Base-by-base conservation (phyloP, 2,329 filamentous ascomycete species). In the Coccinonectria pachysandricola region DNA sequence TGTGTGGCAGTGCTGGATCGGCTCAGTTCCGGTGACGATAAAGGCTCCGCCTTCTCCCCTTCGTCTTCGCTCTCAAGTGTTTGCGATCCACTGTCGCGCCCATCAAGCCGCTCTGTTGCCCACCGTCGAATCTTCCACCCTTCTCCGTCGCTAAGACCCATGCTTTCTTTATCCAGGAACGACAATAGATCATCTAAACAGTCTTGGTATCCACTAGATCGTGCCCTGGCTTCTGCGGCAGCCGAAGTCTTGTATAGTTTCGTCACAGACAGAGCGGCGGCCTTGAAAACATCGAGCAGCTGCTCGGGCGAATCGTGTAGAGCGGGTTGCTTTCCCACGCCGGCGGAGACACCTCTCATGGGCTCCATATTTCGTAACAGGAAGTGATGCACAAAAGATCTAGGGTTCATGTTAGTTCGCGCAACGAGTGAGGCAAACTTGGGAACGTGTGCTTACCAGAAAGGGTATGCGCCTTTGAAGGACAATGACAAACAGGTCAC, bases 211-310 rank as follows among this genome's bases (percentile, higher is more conserved):
- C 91, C 91, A 19, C 87, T 79, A 26, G 72, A 61, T 25, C 83
- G 75, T 23, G 85, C 76, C 45, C 78, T 77, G 25, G 78, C 68
- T 51, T 91, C 78, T 24, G 83, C 81, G 16, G 75, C 67, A 8
- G 83, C 79, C 3, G 88, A 88, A 19, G 79, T 87, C 58, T 94
- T 95, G 63, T 96, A 96, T 9, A 98, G 75, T 48, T 92, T 94
- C 24, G 91, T 96, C 29, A 96, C 87, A 5, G 86, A 93, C 17
- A 95, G 68, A 12, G 91, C 91, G 17, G 91, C 91, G 10, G 81
- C 76, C 55, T 86, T 91, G 68, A 98, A 98, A 32, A 84, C 79
- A 43, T 88, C 79, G 31, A 95, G 74, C 24, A 95, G 74, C 49
- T 75, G 68, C 48, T 78, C 74, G 11, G 71, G 67, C 11, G 62